A percentile compares a stretch with the other conserved stretches of the same genome.
phyloP scores from a whole-genome alignment of 1,284 basidiomycete species.

The Ganoderma lingzhi region DNA sequence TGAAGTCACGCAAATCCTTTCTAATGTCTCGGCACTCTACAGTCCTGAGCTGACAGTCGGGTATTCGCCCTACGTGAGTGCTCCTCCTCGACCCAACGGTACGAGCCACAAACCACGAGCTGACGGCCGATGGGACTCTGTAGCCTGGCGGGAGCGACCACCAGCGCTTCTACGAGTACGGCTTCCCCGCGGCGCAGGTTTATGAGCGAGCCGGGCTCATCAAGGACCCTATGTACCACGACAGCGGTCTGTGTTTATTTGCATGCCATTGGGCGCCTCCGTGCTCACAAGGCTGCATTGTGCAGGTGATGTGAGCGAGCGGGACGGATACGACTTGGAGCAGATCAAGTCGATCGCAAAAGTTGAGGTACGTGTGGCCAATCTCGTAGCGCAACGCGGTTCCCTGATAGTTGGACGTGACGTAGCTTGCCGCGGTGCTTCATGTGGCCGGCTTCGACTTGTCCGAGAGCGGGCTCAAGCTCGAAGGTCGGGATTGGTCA shows the following conservation, averaged over 20 bases:
- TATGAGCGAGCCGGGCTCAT: constrained; percentile 88
- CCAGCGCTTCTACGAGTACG: constrained; percentile 84
- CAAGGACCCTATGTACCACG: constrained; percentile 88
- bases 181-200: constrained; percentile 83
- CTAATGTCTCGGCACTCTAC: constrained; percentile 78
- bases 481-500: neutral
- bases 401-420: neutral
- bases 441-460: constrained; percentile 7
- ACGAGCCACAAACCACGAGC: neutral
- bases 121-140: neutral
- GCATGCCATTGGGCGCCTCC: neutral
- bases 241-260: constrained; percentile 59
- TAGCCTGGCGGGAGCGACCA: constrained; percentile 90
- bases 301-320: constrained; percentile 76
- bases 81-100: neutral
- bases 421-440: constrained; percentile 3
- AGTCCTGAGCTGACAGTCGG: constrained; percentile 85
- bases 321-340: constrained; percentile 81
- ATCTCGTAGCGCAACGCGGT: no score
- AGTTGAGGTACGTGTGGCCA: constrained; percentile 66
- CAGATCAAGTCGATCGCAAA: constrained; percentile 85
- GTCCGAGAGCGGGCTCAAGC: neutral
- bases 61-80: constrained; percentile 59
- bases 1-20: constrained; percentile 77
- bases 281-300: constrained; percentile 2